Evolutionary conservation across 148 eudicot genomes (phyloP).

Genomic region (Persicaria tinctoria): DNA sequence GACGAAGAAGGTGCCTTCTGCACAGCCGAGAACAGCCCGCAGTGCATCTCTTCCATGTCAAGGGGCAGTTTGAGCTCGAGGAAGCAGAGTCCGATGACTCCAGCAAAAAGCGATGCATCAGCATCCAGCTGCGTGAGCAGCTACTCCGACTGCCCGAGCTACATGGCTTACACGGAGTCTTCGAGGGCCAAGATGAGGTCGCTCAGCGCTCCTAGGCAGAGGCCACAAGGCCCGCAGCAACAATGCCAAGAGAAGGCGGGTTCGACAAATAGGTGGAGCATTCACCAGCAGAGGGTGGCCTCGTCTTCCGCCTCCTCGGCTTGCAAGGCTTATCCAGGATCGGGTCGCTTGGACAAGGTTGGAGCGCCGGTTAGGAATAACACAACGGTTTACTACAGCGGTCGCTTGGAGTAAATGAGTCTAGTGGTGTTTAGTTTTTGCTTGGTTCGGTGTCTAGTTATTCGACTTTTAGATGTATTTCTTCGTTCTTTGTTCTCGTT

Average conservation of each 20-base stretch:
- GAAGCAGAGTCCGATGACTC: conserved; percentile 31
- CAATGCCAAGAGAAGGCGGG: conserved; percentile 25
- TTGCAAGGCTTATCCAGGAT: conserved; percentile 63
- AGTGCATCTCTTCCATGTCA: conserved; percentile 24
- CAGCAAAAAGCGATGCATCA: conserved; percentile 60
- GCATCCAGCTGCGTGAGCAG: conserved; percentile 51
- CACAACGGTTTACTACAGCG: conserved; percentile 39
- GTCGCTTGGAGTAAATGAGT: conserved; percentile 23
- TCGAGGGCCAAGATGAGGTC: conserved; percentile 75
- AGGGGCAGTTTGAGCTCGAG: conserved; percentile 32
- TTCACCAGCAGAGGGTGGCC: conserved; percentile 26
- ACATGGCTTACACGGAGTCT: conserved; percentile 83
- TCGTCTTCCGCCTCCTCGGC: background rate
- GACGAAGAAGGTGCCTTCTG: conserved; percentile 30
- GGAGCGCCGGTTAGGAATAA: conserved; percentile 53
- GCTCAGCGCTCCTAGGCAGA: conserved; percentile 69
- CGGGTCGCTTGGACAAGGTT: conserved; percentile 61
- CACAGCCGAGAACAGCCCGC: conserved; percentile 51
- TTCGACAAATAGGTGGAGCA: conserved; percentile 37
- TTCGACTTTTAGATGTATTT: background rate
- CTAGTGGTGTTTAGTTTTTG: background rate
- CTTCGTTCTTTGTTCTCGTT: background rate
- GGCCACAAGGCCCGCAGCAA: conserved; percentile 28
- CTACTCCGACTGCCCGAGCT: conserved; percentile 70
- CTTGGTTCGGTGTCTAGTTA: background rate